A percentile compares a stretch with the other conserved stretches of the same genome.
These are phyloP conservation scores for Murraya koenigii DNA, from an alignment of 345 rosid species.

Conservation along the genomic window DNA sequence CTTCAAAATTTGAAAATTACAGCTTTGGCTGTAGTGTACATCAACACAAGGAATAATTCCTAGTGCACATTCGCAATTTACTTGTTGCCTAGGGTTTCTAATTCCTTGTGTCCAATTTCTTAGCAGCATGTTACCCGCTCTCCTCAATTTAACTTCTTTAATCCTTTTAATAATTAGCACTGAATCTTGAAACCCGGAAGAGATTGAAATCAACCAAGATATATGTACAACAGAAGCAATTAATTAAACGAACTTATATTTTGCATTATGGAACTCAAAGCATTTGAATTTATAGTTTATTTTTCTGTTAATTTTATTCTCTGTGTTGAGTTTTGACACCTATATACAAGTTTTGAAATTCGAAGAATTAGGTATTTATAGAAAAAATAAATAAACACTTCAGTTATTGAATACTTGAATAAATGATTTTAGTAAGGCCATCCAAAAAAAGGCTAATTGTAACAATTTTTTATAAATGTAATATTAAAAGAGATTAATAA, in stretches of 20 bases:
- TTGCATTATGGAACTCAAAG: background rate
- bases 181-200: background rate
- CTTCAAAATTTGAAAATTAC: background rate
- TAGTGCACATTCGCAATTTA: no score
- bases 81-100: background rate
- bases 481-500: no score
- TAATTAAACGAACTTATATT: background rate
- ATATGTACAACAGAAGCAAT: background rate
- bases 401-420: no score
- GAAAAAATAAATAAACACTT: no score
- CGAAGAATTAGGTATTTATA: no score
- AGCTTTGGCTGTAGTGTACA: background rate
- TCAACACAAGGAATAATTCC: background rate
- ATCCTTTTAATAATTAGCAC: background rate
- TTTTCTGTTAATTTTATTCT: no score
- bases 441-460: no score
- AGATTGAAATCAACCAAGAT: background rate
- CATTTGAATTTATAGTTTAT: no score
- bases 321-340: no score
- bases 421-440: no score
- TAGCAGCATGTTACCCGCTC: background rate
- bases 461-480: no score
- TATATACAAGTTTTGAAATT: no score
- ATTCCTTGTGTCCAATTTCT: background rate
- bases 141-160: background rate